Base-by-base conservation (phyloP, 2,329 filamentous ascomycete species). In the Setomelanomma holmii region DNA sequence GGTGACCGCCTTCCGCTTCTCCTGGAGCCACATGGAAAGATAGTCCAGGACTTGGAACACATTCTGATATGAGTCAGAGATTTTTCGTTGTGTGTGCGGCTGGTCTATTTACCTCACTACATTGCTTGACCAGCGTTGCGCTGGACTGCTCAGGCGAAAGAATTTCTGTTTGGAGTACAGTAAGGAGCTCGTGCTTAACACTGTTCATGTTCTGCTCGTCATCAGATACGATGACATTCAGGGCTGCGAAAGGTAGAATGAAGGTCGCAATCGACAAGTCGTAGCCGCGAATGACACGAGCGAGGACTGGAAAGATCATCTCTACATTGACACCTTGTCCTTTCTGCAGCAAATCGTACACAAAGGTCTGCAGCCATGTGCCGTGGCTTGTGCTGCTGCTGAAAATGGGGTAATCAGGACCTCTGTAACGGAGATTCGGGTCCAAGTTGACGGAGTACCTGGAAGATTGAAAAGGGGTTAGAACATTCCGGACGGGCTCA, bases 31-130 rank as follows among this genome's bases (percentile, higher is more conserved):
- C 58, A 89, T 84, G 68, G 91, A 92, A 55, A 93, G 84, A 72
- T 99, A 98, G 72, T 99, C 96, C 0, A 99, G 82, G 4, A 96
- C 85, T 40, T 89, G 86, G 72, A 99, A 99, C 1, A 97, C 88
- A 50, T 89, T 91, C 89, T 95, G 27, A 14, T 14, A 30, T 3
- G n/a, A n/a, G n/a, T n/a, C n/a, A n/a, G n/a, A n/a, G n/a, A n/a
- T n/a, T n/a, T n/a, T n/a, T 50, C 19, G 27, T 45, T 14, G 3
- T n/a, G 49, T 76, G 33, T 75, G 66, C 24, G 61, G 4, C 10
- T 10, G 27, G 10, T 17, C 17, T 6, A 63, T 82, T 78, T 79
- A 91, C 91, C 80, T 98, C 92, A 67, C 91, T 96, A 70, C 90
- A 96, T 45, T 90, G 81, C 67, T 93, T 90, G 66, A 91, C 84